Evolutionary conservation across 306 rosid species (phyloP), one percentile per base, ranked within the genome.

Genomic region (Astragalus glycyphyllos): DNA sequence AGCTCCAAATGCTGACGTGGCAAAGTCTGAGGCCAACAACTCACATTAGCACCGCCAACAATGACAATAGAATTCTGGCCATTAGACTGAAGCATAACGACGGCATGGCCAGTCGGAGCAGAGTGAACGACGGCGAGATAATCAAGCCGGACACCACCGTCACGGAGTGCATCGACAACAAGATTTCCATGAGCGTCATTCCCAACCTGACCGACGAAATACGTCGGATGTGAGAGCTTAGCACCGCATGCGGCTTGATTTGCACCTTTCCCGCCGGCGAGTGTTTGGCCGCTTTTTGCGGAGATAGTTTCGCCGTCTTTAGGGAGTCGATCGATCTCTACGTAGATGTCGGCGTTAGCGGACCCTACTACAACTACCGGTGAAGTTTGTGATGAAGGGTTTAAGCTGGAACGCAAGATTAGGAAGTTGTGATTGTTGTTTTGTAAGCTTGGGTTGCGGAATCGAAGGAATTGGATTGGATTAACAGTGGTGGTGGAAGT

Each of bases 21-120:
- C 34, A 90, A 20, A 5, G 4, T 37, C 49, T 72, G 55, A 15
- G 96, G 96, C 98, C 96, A 94, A 51, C 87, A 71, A 37, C 66
- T 70, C 92, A 86, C 65, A 58, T 94, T 94, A 32, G 98, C 87
- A 11, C 97, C 98, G 7, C 98, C 98, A 16, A 94, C 97, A 60
- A 80, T 56, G 70, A 94, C 84, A 26, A 94, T 94, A 1, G 98
- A 90, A 35, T 94, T 94, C 81, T 94, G 88, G 23, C 98, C 97
- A 77, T 76, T 83, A n/a, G 86, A 53, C 60, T 85, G 97, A 8
- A 90, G 82, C 96, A 90, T 94, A 64, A 94, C 98, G 63, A 91
- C 92, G 5, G 92, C 95, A 50, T 94, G 96, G 5, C 95, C 96
- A 4, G 95, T 84, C 7, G 96, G 88, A 9, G 69, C 89, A 2